Evolutionary conservation across 768 basidiomycete species (phyloP).

Genomic region (Amanita pallidorosea): DNA sequence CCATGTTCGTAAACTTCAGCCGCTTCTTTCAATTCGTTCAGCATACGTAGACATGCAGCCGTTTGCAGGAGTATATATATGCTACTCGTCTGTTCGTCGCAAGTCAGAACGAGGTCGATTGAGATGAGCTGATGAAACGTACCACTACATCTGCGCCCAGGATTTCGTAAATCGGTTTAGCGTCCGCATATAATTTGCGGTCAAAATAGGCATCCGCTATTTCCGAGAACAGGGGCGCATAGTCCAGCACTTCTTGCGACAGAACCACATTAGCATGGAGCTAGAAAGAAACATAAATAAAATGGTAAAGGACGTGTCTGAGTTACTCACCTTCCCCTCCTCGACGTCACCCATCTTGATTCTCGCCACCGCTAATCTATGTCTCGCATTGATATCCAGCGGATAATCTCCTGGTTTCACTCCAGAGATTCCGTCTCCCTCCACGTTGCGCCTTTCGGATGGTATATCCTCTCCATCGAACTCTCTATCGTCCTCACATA

Average conservation of each 20-base stretch:
- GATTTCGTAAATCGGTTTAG: conserved; percentile 69
- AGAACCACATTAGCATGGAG: conserved; percentile 69
- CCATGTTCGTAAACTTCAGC: conserved; percentile 78
- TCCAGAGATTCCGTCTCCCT: conserved; percentile 27
- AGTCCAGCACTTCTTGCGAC: conserved; percentile 61
- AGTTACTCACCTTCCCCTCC: conserved; percentile 63
- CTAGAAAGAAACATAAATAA: conserved; percentile 23
- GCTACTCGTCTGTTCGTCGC: conserved; percentile 55
- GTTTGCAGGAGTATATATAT: conserved; percentile 65
- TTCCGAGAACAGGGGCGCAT: conserved; percentile 69
- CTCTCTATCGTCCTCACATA: conserved; percentile 80
- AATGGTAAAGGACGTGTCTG: not conserved
- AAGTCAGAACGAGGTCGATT: not conserved
- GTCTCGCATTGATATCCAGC: conserved; percentile 69
- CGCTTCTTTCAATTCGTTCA: conserved; percentile 67
- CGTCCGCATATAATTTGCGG: conserved; percentile 64
- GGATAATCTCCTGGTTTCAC: conserved; percentile 43
- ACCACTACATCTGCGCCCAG: conserved; percentile 70
- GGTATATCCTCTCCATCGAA: conserved; percentile 45
- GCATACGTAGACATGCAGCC: conserved; percentile 70
- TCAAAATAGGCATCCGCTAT: conserved; percentile 83
- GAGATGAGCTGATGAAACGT: conserved; percentile 13
- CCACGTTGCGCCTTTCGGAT: conserved; percentile 11
- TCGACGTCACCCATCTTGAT: conserved; percentile 70
- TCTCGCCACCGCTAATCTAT: conserved; percentile 74